Conservation (phyloP, 2,329 filamentous ascomycete genomes). For the Botrytis byssoidea region DNA sequence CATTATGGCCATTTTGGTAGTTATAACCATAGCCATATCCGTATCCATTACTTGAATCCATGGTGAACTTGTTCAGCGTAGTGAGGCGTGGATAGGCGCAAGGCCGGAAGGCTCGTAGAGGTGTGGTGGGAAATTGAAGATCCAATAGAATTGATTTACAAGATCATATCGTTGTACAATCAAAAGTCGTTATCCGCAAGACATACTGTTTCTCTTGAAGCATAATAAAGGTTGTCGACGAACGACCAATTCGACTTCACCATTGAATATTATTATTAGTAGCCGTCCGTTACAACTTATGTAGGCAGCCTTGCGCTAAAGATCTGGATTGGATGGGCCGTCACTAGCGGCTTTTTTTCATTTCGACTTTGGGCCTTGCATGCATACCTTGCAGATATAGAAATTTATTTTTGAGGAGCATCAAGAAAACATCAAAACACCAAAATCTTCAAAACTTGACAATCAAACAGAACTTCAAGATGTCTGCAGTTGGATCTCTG, state of each 20-base stretch:
- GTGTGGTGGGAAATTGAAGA: neutral
- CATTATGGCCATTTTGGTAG: slow-evolving; percentile 12
- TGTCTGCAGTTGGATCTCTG: slow-evolving; percentile 87
- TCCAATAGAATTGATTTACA: neutral
- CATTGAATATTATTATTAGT: slow-evolving; percentile 13
- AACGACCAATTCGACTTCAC: neutral
- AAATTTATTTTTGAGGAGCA: slow-evolving; percentile 14
- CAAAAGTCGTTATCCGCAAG: neutral
- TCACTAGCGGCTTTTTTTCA: slow-evolving; percentile 11
- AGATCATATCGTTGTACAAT: slow-evolving; percentile 2
- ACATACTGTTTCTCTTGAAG: neutral
- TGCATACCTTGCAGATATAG: neutral
- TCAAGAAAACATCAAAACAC: neutral
- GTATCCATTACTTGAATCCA: slow-evolving; percentile 8
- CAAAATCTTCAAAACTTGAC: neutral
- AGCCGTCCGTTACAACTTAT: neutral
- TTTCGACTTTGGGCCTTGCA: slow-evolving; percentile 10
- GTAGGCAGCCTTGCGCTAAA: slow-evolving; percentile 26
- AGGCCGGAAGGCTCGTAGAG: slow-evolving; percentile 9
- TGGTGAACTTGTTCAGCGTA: slow-evolving; percentile 1
- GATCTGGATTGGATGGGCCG: slow-evolving; percentile 1
- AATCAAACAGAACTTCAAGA: slow-evolving; percentile 42
- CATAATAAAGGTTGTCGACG: neutral
- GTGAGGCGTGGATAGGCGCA: neutral
- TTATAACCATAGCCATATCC: slow-evolving; percentile 11